Evolutionary conservation across 2,329 filamentous ascomycete genomes (phyloP), one percentile per base, ranked within the genome.

Genomic region (Plenodomus lindquistii): DNA sequence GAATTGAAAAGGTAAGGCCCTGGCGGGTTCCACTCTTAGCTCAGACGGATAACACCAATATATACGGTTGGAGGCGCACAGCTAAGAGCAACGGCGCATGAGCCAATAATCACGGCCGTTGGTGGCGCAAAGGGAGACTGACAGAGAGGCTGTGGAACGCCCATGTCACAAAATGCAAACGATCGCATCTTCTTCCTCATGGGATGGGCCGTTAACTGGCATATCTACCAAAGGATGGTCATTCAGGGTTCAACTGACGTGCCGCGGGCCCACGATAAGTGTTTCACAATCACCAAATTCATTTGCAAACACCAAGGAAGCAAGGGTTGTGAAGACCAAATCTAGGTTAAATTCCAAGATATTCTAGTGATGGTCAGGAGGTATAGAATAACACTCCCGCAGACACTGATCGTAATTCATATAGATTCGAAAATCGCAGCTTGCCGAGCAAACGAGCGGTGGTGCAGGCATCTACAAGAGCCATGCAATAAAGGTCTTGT

Each of bases 401-500:
- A 31, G 24, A 13, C 31, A 13, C 36, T 36, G 17, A 27, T 38
- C 18, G 18, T 46, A 38, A 39, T 19, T 34, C 40, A 37, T 44
- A 10, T 37, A 46, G 17, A 37, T n/a, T 15, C 21, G 37, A 24
- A 18, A 24, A 24, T 40, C 40, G 21, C 20, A 27, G 40, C 18
- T 27, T 22, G 24, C 15, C 24, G 9, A 38, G 29, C 7, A 13
- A 52, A 54, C 18, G 39, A 35, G 22, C 8, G 11, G 31, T 21
- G 8, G 17, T 20, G 27, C 37, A 9, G 2, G 37, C 36, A 24
- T 48, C 65, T 79, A 86, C 62, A 86, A 84, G 55, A 87, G 66
- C 84, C 84, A 86, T 5, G 81, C 71, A 17, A 86, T 65, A 62
- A 83, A 86, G 2, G 60, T 79, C 44, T 72, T 73, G 66, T 87